Percentiles rank a stretch among this genome's conserved stretches.
These are phyloP conservation scores for Starmerella powellii DNA, from an alignment of 805 yeast species.

Conservation along the genomic window DNA sequence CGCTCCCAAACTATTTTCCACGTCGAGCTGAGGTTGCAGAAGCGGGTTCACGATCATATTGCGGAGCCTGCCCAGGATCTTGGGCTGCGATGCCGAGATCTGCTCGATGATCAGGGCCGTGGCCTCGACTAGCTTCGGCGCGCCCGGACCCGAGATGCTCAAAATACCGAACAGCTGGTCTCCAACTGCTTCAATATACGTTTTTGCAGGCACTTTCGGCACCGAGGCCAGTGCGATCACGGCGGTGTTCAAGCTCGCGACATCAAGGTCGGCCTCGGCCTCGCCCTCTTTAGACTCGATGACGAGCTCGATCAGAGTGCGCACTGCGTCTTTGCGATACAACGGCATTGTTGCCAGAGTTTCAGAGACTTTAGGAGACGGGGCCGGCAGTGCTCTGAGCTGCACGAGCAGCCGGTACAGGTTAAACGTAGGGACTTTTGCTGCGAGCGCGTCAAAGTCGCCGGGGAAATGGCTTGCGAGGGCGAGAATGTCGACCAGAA, in stretches of 20 bases:
- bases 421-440: constrained; percentile 45
- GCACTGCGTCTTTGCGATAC: constrained; percentile 55
- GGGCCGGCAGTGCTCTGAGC: constrained; percentile 39
- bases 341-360: constrained; percentile 45
- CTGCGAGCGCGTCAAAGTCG: constrained; percentile 2
- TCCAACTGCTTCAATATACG: constrained; percentile 50
- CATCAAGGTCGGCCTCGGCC: constrained; percentile 36
- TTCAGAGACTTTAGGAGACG: constrained; percentile 37
- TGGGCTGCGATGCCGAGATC: constrained; percentile 11
- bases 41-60: constrained; percentile 14
- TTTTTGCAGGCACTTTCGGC: constrained; percentile 42
- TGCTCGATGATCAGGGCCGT: constrained; percentile 5
- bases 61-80: constrained; percentile 16
- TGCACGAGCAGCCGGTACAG: constrained; percentile 50
- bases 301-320: constrained; percentile 60
- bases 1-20: constrained; percentile 10
- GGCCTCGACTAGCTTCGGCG: constrained; percentile 4
- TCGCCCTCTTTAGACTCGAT: constrained; percentile 67
- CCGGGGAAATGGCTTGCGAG: background rate
- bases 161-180: constrained; percentile 51
- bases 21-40: background rate
- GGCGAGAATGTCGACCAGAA: constrained; percentile 14
- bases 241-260: constrained; percentile 55
- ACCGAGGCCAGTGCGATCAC: constrained; percentile 52
- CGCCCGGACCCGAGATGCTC: constrained; percentile 34